Conservation (phyloP, 768 basidiomycete species). For the Nidularia pulvinata region DNA sequence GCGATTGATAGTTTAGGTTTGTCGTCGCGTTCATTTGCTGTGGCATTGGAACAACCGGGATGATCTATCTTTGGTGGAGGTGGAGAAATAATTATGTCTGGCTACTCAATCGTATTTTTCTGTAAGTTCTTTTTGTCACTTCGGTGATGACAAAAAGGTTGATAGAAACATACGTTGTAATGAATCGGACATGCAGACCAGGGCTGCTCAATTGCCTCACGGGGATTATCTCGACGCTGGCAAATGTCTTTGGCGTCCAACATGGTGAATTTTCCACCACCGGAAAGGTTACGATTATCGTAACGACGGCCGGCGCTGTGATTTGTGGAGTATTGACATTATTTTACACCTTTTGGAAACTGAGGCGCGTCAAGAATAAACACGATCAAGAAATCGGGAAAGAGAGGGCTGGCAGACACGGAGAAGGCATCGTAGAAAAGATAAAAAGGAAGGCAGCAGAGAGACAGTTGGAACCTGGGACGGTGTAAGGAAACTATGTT, state of each 20-base stretch:
- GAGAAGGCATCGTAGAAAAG: constrained; percentile 33
- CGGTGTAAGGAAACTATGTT: not conserved
- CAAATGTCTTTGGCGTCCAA: constrained; percentile 50
- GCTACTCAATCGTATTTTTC: constrained; percentile 54
- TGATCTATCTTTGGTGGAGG: constrained; percentile 60
- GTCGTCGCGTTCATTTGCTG: constrained; percentile 55
- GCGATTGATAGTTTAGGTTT: constrained; percentile 30
- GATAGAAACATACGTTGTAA: no score
- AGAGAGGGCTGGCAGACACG: constrained; percentile 39
- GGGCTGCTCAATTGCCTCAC: constrained; percentile 57
- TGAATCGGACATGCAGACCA: constrained; percentile 30
- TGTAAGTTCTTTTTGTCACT: constrained; percentile 30
- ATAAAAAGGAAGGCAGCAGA: constrained; percentile 11
- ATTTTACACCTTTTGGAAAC: constrained; percentile 43
- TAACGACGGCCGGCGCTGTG: constrained; percentile 35
- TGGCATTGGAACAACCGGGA: constrained; percentile 50
- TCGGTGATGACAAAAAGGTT: no score
- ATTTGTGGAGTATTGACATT: constrained; percentile 38
- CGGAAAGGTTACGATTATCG: constrained; percentile 44
- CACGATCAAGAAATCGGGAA: constrained; percentile 40
- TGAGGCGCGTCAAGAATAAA: constrained; percentile 37
- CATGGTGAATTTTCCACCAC: constrained; percentile 39
- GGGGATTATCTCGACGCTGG: constrained; percentile 54
- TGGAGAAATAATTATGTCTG: constrained; percentile 62
- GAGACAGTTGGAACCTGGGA: not conserved